Conservation (phyloP, 78 protist genomes). For the Trichosphaerium sp. region DNA sequence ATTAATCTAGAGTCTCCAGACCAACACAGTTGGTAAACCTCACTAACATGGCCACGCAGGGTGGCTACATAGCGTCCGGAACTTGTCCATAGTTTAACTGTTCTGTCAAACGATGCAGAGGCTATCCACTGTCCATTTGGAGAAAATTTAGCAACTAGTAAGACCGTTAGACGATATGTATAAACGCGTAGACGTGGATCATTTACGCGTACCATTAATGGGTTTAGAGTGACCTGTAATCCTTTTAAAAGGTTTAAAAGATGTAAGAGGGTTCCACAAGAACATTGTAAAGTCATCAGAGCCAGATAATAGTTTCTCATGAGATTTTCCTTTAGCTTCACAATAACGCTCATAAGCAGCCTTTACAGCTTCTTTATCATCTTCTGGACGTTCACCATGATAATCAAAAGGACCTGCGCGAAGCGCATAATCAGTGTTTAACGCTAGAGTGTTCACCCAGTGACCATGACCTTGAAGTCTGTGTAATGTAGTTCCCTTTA, state of each 20-base stretch:
- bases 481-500: slow-evolving; percentile 36
- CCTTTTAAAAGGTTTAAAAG: slow-evolving; percentile 65
- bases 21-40: slow-evolving; percentile 96
- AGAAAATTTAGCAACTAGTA: slow-evolving; percentile 47
- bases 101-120: slow-evolving; percentile 90
- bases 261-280: slow-evolving; percentile 84
- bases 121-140: slow-evolving; percentile 93
- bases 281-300: slow-evolving; percentile 90
- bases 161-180: too few species aligned
- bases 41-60: slow-evolving; percentile 91
- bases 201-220: too few species aligned
- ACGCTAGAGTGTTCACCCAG: slow-evolving; percentile 94
- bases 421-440: slow-evolving; percentile 83
- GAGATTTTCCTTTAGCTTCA: slow-evolving; percentile 19
- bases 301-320: slow-evolving; percentile 74
- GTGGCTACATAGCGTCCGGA: slow-evolving; percentile 64
- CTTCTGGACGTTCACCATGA: slow-evolving; percentile 5
- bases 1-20: slow-evolving; percentile 82
- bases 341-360: slow-evolving; percentile 56
- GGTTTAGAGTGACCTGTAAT: slow-evolving; percentile 93
- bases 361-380: slow-evolving; percentile 29
- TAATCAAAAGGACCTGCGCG: slow-evolving; percentile 84
- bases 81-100: slow-evolving; percentile 89
- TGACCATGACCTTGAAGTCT: slow-evolving; percentile 92
- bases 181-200: not conserved